Conservation (phyloP, 192 early-diverging fungal genomes). For the Radiomyces spectabilis region DNA sequence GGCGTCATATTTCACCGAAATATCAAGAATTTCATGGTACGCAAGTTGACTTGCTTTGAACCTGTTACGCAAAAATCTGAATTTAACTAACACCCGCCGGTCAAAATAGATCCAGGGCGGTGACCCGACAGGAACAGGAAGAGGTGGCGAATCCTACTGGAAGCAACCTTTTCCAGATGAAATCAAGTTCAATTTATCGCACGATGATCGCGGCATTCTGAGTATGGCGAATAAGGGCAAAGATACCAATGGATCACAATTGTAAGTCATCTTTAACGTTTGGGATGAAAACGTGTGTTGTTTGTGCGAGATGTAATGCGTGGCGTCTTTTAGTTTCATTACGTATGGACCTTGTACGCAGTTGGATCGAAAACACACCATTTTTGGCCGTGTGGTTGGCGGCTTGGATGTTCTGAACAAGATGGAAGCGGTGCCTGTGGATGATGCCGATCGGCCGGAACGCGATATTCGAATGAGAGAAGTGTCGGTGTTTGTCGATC, state of each 20-base stretch:
- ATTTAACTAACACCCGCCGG: not conserved
- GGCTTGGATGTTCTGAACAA: constrained; percentile 75
- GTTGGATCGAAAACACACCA: constrained; percentile 79
- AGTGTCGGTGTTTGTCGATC: constrained; percentile 74
- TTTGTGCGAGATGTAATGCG: no score
- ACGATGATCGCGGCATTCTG: constrained; percentile 76
- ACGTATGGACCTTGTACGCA: constrained; percentile 59
- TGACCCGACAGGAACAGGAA: constrained; percentile 91
- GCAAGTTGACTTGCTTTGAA: no score
- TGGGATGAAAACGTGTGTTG: no score
- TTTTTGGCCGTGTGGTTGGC: constrained; percentile 91
- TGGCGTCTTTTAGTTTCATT: constrained; percentile 45
- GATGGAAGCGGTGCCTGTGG: constrained; percentile 70
- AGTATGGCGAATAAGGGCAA: constrained; percentile 95
- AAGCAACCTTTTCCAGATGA: constrained; percentile 65
- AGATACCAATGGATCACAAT: constrained; percentile 83
- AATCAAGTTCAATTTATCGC: constrained; percentile 56
- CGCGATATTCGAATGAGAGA: constrained; percentile 70
- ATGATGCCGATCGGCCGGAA: constrained; percentile 63
- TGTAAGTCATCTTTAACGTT: constrained; percentile 52
- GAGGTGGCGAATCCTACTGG: constrained; percentile 76
- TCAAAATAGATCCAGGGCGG: constrained; percentile 75
- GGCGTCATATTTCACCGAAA: constrained; percentile 76
- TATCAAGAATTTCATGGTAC: constrained; percentile 88
- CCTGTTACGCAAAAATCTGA: no score